Conservation (phyloP, 2,329 filamentous ascomycete species). For the Xylariaceae sp. region DNA sequence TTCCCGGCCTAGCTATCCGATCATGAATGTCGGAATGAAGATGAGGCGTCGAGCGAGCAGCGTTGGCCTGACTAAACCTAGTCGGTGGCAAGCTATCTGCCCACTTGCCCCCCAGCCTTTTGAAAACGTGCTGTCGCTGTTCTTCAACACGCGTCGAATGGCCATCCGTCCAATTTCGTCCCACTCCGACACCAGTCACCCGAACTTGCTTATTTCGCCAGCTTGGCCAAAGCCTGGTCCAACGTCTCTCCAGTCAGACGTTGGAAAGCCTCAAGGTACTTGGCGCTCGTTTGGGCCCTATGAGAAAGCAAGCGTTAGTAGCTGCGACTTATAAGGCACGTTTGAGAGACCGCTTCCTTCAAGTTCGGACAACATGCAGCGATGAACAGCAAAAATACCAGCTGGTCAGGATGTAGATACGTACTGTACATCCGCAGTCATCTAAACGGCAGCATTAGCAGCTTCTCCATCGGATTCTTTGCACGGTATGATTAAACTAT, state of each 20-base stretch:
- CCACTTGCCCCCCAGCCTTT: too few species aligned
- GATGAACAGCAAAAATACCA: background rate
- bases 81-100: too few species aligned
- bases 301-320: background rate
- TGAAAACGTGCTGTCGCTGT: too few species aligned
- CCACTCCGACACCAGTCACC: background rate
- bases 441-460: conserved; percentile 10
- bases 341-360: background rate
- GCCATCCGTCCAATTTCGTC: background rate
- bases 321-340: background rate
- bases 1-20: too few species aligned
- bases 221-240: conserved; percentile 14
- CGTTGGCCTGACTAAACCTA: too few species aligned
- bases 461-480: background rate
- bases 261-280: conserved; percentile 19
- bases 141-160: background rate
- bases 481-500: background rate
- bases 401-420: conserved; percentile 2
- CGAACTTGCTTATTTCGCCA: conserved; percentile 5
- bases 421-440: conserved; percentile 17
- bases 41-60: too few species aligned
- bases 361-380: background rate
- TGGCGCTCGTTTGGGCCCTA: conserved; percentile 16
- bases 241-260: conserved; percentile 16
- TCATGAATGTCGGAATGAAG: too few species aligned